phyloP scores from a whole-genome alignment of 2,329 filamentous ascomycete species.

The Grosmannia serpens region DNA sequence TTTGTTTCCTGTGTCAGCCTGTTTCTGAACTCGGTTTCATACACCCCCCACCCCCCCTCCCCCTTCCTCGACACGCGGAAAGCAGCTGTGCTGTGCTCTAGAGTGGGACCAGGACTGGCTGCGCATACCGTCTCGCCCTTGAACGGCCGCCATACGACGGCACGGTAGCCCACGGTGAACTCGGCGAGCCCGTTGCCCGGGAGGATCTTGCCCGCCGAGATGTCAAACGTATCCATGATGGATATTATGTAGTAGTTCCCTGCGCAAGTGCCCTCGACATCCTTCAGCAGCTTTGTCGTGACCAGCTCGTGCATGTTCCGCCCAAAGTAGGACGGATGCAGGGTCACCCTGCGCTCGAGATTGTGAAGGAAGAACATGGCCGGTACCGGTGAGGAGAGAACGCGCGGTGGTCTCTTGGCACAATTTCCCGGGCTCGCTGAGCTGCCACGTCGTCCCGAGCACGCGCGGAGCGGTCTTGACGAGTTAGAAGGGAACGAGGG shows the following conservation, averaged over 20 bases:
- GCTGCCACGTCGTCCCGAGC: neutral
- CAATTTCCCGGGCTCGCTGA: neutral
- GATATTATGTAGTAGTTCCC: conserved; percentile 97
- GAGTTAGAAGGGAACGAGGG: neutral
- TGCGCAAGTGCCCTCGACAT: conserved; percentile 90
- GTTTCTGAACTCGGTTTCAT: neutral
- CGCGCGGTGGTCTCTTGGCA: neutral
- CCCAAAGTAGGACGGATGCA: conserved; percentile 96
- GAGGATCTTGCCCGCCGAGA: conserved; percentile 84
- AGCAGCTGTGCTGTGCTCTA: too few relatives aligned
- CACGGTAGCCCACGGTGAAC: conserved; percentile 89
- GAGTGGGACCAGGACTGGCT: neutral
- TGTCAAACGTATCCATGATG: conserved; percentile 92
- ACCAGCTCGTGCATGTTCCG: conserved; percentile 88
- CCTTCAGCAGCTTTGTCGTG: conserved; percentile 75
- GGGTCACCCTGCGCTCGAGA: conserved; percentile 84
- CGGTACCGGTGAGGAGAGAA: neutral
- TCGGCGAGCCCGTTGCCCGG: conserved; percentile 86
- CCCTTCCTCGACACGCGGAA: too few relatives aligned
- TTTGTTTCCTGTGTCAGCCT: neutral
- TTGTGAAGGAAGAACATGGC: conserved; percentile 97
- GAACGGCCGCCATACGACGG: conserved; percentile 96
- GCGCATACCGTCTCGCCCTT: conserved; percentile 77
- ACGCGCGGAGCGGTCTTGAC: neutral
- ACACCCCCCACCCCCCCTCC: neutral